These are phyloP conservation scores for Serendipita vermifera DNA, from an alignment of 768 basidiomycete species.

Conservation along the genomic window DNA sequence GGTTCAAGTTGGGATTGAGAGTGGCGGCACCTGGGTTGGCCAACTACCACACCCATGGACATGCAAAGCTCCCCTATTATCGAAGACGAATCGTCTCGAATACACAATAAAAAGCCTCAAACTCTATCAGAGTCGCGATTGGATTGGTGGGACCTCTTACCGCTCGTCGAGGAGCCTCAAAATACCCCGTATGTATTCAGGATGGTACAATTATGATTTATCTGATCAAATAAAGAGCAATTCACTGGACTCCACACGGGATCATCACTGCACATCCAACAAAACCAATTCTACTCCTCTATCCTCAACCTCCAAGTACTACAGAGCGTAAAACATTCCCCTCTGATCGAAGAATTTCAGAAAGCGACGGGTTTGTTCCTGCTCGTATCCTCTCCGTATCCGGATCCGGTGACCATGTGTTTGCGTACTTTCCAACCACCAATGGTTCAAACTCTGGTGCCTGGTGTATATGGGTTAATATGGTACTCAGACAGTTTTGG, in stretches of 20 bases:
- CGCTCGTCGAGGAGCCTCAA: background rate
- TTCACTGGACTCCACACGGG: background rate
- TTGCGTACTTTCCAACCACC: conserved; percentile 3
- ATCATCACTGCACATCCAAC: conserved; percentile 7
- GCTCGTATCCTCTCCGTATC: background rate
- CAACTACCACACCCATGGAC: too few relatives aligned
- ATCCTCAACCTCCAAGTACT: background rate
- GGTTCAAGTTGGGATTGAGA: too few relatives aligned
- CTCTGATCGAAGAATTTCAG: background rate
- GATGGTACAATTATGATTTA: background rate
- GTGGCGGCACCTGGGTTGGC: too few relatives aligned
- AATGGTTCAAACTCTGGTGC: background rate
- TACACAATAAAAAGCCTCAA: too few relatives aligned
- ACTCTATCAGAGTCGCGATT: too few relatives aligned
- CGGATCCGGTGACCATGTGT: background rate
- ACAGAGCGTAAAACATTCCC: background rate
- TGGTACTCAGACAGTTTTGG: background rate
- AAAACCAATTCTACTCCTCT: background rate
- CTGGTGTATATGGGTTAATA: background rate
- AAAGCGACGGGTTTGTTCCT: background rate
- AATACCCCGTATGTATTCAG: background rate
- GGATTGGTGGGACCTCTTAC: background rate
- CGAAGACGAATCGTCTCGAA: too few relatives aligned
- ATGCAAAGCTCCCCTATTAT: too few relatives aligned
- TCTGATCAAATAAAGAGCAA: background rate